phyloP scores from a whole-genome alignment of 2,329 filamentous ascomycete genomes.

The Ophiocordyceps sinensis region DNA sequence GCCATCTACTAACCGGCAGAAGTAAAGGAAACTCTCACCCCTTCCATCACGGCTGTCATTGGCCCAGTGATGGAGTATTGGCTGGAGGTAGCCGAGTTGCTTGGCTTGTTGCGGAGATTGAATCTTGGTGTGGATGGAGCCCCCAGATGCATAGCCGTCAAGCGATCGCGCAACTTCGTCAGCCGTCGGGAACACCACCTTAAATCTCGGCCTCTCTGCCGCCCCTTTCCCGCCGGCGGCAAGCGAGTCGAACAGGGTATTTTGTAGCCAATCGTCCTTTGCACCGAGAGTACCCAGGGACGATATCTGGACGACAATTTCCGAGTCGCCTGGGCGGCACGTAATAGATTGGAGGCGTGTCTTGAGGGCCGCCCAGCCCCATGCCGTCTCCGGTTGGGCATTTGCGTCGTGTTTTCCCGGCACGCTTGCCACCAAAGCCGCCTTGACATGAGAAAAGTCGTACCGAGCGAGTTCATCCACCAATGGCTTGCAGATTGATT shows the following conservation, averaged over 20 bases:
- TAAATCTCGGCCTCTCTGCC: slow-evolving; percentile 35
- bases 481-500: slow-evolving; percentile 39
- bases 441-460: slow-evolving; percentile 57
- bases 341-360: slow-evolving; percentile 43
- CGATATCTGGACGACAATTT: slow-evolving; percentile 54
- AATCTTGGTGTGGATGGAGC: slow-evolving; percentile 70
- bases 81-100: slow-evolving; percentile 58
- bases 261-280: slow-evolving; percentile 56
- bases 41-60: slow-evolving; percentile 33
- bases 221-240: slow-evolving; percentile 14
- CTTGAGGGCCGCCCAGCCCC: slow-evolving; percentile 61
- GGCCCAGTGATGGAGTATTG: slow-evolving; percentile 63
- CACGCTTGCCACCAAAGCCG: slow-evolving; percentile 62
- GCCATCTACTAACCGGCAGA: not conserved
- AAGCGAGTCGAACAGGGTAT: slow-evolving; percentile 43
- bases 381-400: slow-evolving; percentile 39
- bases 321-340: slow-evolving; percentile 21
- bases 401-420: slow-evolving; percentile 49
- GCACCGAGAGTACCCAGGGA: slow-evolving; percentile 68
- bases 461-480: slow-evolving; percentile 41
- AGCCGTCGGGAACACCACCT: slow-evolving; percentile 67
- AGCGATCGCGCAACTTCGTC: slow-evolving; percentile 64
- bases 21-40: not conserved
- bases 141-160: slow-evolving; percentile 64
- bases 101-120: slow-evolving; percentile 55